Evolutionary conservation across 805 yeast genomes (phyloP).

Genomic region (Teunomyces gatunensis): DNA sequence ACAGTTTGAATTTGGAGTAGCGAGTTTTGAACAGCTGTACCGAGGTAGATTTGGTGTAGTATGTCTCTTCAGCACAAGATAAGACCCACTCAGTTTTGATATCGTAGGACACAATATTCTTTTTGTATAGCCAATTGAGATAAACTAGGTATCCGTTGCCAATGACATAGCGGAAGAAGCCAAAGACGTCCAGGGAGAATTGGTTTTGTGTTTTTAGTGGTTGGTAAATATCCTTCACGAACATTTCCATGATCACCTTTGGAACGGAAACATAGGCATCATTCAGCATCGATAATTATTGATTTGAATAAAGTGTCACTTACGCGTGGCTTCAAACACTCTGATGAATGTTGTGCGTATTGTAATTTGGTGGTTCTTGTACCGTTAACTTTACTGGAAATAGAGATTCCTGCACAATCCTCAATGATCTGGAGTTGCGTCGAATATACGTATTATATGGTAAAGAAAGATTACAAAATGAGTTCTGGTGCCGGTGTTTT

Average conservation of each 20-base stretch:
- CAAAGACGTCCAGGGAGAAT: slow-evolving; percentile 1
- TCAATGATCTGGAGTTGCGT: not conserved
- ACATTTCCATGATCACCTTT: not conserved
- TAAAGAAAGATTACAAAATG: too few species aligned
- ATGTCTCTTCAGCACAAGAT: not conserved
- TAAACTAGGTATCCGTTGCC: not conserved
- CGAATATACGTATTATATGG: too few species aligned
- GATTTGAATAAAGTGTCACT: not conserved
- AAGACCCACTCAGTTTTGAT: not conserved
- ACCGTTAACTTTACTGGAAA: not conserved
- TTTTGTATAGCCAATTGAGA: not conserved
- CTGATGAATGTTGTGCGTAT: not conserved
- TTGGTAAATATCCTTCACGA: not conserved
- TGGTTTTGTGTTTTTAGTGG: not conserved
- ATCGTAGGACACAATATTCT: not conserved
- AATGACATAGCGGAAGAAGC: not conserved
- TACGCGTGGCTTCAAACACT: not conserved
- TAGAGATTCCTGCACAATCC: not conserved
- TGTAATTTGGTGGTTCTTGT: not conserved
- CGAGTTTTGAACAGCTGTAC: not conserved
- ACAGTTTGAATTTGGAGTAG: not conserved
- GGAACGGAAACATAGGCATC: not conserved
- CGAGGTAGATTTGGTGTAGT: not conserved
- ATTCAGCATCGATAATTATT: not conserved
- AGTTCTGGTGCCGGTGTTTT: too few species aligned